Percentiles rank a stretch among this genome's conserved stretches.
Evolutionary conservation across 768 basidiomycete genomes (phyloP).

Genomic region (Serendipita sp.): DNA sequence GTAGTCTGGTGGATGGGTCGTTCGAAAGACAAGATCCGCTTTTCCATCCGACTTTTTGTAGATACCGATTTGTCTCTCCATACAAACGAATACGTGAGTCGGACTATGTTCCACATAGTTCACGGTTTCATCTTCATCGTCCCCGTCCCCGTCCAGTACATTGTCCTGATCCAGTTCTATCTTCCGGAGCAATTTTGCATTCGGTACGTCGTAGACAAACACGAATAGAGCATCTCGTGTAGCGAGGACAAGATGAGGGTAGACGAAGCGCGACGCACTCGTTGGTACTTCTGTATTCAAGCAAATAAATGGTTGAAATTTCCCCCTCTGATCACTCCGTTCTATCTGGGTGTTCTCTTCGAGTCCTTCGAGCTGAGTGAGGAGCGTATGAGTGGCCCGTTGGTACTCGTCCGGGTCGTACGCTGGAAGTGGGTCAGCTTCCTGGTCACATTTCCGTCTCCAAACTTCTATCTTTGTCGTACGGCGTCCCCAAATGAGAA

Average conservation of each 20-base stretch:
- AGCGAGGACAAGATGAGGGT: neutral
- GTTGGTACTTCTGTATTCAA: neutral
- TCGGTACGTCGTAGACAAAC: neutral
- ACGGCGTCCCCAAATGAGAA: neutral
- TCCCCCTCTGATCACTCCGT: neutral
- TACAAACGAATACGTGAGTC: neutral
- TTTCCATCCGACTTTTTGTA: neutral
- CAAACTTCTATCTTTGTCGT: neutral
- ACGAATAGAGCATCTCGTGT: neutral
- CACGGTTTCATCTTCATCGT: neutral
- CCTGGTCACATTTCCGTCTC: neutral
- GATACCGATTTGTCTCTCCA: neutral
- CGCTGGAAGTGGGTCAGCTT: neutral
- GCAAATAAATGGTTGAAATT: neutral
- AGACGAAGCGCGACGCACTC: neutral
- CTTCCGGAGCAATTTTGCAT: neutral
- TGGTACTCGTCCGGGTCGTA: neutral
- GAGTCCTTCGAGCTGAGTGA: no score
- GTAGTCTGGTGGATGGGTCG: neutral
- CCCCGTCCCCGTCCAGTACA: neutral
- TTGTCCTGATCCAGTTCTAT: neutral
- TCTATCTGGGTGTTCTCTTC: no score
- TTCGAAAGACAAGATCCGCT: neutral
- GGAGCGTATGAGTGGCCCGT: neutral
- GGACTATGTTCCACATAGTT: conserved; percentile 1